Evolutionary conservation across 495 filamentous ascomycete genomes (phyloP), one percentile per base, ranked within the genome.

Genomic region (Hypoxylon trugodes): DNA sequence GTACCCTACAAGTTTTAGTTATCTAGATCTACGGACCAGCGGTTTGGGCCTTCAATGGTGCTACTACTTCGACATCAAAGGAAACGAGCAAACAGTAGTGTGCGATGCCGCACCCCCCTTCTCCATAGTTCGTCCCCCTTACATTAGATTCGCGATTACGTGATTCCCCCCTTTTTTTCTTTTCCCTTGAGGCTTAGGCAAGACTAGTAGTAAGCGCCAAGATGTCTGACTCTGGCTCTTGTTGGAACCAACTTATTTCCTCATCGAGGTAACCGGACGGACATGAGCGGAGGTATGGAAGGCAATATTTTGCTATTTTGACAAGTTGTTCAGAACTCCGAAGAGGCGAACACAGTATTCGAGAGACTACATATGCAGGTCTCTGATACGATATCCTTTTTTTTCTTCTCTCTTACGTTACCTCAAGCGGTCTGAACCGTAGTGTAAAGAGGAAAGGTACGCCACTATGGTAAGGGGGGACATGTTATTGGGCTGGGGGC

Each of bases 191-290:
- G 56, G 56, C 62, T 66, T 56, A 56, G 55, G 43, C 50, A 60
- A 66, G 49, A 52, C 63, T 53, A 61, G 63, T 53, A 61, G 63
- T 66, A 66, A 66, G 62, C 62, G 62, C 62, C 62, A 66, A 66
- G 62, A 21, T 21, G 30, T 16, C 15, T 45, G 7, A 8, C 42
- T 61, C 38, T 66, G 45, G 52, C 42, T n/a, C n/a, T n/a, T n/a
- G n/a, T n/a, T n/a, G n/a, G 40, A 49, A 53, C 15, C 30, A 41
- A 16, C 10, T 26, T 54, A 1, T 40, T 59, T 60, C 30, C 62
- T 21, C 26, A 45, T 59, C 35, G 21, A 65, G 61, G 41, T 33
- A 58, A 26, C 61, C 61, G 53, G 60, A 54, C 28, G 53, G 38
- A 58, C 30, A 48, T 26, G 22, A 62, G 36, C 37, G 36, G 58